Percentiles rank a stretch among this genome's conserved stretches.
These are phyloP conservation scores for Gonium pectorale DNA, from an alignment of 139 green algal species.

Conservation along the genomic window DNA sequence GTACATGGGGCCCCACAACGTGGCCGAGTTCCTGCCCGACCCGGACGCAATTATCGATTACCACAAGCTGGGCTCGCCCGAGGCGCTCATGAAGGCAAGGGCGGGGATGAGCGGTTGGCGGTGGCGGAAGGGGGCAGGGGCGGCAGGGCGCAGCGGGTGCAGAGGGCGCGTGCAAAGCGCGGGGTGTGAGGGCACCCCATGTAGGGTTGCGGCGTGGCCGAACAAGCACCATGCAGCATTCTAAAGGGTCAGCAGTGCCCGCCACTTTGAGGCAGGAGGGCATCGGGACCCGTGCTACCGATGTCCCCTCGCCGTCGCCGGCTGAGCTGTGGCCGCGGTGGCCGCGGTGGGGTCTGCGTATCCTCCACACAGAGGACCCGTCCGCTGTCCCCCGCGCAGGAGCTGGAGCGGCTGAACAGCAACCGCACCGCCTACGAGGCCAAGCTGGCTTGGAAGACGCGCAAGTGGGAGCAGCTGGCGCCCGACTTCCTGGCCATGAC, in stretches of 20 bases:
- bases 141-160: not conserved
- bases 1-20: conserved; percentile 52
- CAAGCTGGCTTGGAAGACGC: conserved; percentile 48
- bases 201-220: no score
- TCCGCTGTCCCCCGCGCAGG: not conserved
- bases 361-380: not conserved
- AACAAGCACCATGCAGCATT: no score
- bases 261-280: not conserved
- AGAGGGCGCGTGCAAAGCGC: no score
- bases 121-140: not conserved
- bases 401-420: conserved; percentile 28
- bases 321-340: no score
- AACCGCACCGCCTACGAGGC: conserved; percentile 32
- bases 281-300: not conserved
- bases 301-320: no score
- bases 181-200: no score
- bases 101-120: not conserved
- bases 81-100: conserved; percentile 6
- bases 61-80: conserved; percentile 15
- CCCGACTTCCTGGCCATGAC: conserved; percentile 5
- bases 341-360: no score
- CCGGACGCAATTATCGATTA: conserved; percentile 36
- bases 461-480: conserved; percentile 12
- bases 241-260: not conserved
- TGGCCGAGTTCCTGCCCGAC: conserved; percentile 45